Evolutionary conservation across 1,139 yeast species (phyloP), one percentile per base, ranked within the genome.

Genomic region (Blastobotrys niveus): DNA sequence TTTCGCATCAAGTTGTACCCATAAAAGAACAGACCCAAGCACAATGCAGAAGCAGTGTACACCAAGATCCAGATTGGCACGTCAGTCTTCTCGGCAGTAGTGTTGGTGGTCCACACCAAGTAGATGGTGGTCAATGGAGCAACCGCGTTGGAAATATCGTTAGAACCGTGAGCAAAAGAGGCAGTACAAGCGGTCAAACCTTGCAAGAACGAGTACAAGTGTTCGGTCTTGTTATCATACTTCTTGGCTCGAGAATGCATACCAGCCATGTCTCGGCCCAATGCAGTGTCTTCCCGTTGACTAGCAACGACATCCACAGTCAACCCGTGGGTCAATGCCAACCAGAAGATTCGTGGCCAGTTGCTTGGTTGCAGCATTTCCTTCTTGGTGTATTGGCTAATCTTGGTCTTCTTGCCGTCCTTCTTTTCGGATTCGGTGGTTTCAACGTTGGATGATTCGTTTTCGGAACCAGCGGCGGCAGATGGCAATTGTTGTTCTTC

Each of bases 121-220:
- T 79, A 82, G 27, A 82, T 75, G 21, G 88, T 74, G 31, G 88
- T 68, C 56, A 81, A 70, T 27, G 91, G 91, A 54, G 87, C 91
- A 30, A 85, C 77, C 34, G 91, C 89, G 57, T 82, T 82, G 42
- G 89, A 74, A 53, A 83, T 80, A 66, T 82, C 93, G 60, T 82
- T 83, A 36, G 91, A 81, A 51, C 93, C 57, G 59, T 82, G 93
- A 15, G 89, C 86, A 63, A 82, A 81, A 3, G 89, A 81, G 81
- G 82, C 82, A 50, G 88, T 82, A 57, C 81, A 75, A 19, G 93
- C 89, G 43, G 89, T 82, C 50, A 82, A 66, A 42, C 79, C 82
- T 65, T 82, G 93, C 48, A 81, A 68, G 54, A 82, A 69, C 3
- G 91, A 79, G 64, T 77, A 82, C 55, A 82, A 66, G 63, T 73